These are phyloP conservation scores for Alternaria sp. DNA, from an alignment of 2,329 filamentous ascomycete species.

Conservation along the genomic window DNA sequence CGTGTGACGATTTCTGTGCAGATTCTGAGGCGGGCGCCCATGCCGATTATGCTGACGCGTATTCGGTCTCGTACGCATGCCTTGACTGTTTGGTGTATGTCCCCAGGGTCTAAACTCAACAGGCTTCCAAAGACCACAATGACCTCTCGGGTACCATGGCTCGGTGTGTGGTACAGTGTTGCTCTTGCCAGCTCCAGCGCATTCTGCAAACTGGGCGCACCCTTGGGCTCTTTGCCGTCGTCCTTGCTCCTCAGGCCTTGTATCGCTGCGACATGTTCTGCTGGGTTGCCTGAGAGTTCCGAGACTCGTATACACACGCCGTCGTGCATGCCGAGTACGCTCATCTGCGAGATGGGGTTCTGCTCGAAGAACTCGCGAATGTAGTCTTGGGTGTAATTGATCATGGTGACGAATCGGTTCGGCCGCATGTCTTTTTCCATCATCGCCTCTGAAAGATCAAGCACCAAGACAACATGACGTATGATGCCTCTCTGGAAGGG, in stretches of 20 bases:
- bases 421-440: slow-evolving; percentile 92
- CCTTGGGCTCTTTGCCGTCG: slow-evolving; percentile 67
- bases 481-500: slow-evolving; percentile 97
- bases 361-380: slow-evolving; percentile 97
- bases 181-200: slow-evolving; percentile 94
- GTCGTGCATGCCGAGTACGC: slow-evolving; percentile 91
- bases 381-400: slow-evolving; percentile 86
- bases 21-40: slow-evolving; percentile 90
- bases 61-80: slow-evolving; percentile 83
- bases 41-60: slow-evolving; percentile 85
- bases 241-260: slow-evolving; percentile 67
- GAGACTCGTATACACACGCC: slow-evolving; percentile 86
- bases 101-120: slow-evolving; percentile 88
- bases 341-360: slow-evolving; percentile 96
- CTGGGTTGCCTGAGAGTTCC: slow-evolving; percentile 90
- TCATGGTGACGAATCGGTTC: slow-evolving; percentile 80
- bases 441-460: slow-evolving; percentile 96
- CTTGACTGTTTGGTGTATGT: slow-evolving; percentile 89
- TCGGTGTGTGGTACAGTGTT: slow-evolving; percentile 89
- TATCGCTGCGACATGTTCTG: slow-evolving; percentile 82
- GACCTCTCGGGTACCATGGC: slow-evolving; percentile 91
- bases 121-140: slow-evolving; percentile 92
- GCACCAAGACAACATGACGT: slow-evolving; percentile 87
- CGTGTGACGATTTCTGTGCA: slow-evolving; percentile 87
- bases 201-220: slow-evolving; percentile 76